Base-by-base conservation (phyloP, 306 rosid species). In the Vigna reflexopilosa region DNA sequence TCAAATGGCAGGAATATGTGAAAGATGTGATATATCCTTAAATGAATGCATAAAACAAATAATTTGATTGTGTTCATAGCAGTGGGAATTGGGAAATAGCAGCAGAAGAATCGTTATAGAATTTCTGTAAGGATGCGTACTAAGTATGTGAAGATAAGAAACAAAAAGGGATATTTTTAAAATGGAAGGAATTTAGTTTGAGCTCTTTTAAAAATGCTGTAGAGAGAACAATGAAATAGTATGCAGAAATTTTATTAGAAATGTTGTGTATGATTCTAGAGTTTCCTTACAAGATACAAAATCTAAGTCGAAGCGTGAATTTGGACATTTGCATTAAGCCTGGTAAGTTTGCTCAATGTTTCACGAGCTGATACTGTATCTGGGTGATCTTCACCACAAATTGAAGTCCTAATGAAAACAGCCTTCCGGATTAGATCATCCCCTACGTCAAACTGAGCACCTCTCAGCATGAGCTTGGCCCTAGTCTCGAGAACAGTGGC, bases 381-480 rank as follows among this genome's bases (percentile, higher is more conserved):
- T 0, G 91, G 93, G 76, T 93, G 98, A 85, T 88, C 88, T 73
- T 93, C 97, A 26, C 98, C 98, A 70, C 91, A 89, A 52, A 93
- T 87, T 32, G 98, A 91, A 80, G 90, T 89, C 80, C 98, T 89
- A 66, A 93, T 91, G 58, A 89, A 93, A 70, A 93, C 68, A 28
- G 95, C 86, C 89, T 91, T 93, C 87, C 96, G 80, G 45, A 93
- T 91, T 10, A 93, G 88, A 85, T 91, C 95, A 67, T 91, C 97
- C 16, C 88, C 93, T 12, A 91, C 85, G 42, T 93, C 98, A 62
- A 91, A 93, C 22, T 88, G 97, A 67, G 88, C 97, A 22, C 98
- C 98, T 85, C 97, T 88, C 55, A 93, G 83, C 98, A 93, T 91
- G 36, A 93, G 87, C 82, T 91, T 91, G 38, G 98, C 94, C 69